A percentile compares a stretch with the other conserved stretches of the same genome.
phyloP scores from a whole-genome alignment of 2,329 filamentous ascomycete genomes.

The Neocatenulostroma microsporum region DNA sequence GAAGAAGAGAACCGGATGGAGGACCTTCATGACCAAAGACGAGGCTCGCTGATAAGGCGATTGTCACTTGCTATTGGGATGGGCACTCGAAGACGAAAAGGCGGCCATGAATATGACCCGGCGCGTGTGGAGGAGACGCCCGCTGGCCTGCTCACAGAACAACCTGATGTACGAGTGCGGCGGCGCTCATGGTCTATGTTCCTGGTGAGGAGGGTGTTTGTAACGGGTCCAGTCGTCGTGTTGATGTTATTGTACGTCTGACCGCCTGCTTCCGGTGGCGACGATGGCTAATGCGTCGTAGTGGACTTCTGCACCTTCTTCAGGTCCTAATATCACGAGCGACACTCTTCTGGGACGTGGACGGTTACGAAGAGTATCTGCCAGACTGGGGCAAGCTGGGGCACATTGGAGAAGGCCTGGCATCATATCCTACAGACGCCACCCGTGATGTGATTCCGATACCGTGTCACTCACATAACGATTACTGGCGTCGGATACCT shows the following conservation, averaged over 20 bases:
- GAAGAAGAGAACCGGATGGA: too few species aligned
- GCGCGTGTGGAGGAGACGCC: neutral
- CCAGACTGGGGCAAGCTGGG: constrained; percentile 37
- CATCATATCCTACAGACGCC: constrained; percentile 32
- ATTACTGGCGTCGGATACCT: constrained; percentile 59
- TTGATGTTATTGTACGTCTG: constrained; percentile 5
- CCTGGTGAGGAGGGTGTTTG: neutral
- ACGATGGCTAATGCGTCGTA: constrained; percentile 14
- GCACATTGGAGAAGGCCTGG: constrained; percentile 29
- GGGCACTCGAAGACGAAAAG: neutral
- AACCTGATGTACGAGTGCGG: neutral
- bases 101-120: neutral
- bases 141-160: neutral
- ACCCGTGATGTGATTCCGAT: constrained; percentile 44
- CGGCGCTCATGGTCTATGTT: neutral
- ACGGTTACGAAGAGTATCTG: constrained; percentile 24
- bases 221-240: constrained; percentile 1
- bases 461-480: constrained; percentile 60
- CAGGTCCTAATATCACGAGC: constrained; percentile 33
- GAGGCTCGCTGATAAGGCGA: too few species aligned
- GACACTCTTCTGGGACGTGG: constrained; percentile 31
- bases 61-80: neutral
- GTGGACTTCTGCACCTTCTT: constrained; percentile 36
- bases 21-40: too few species aligned
- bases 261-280: neutral